These are phyloP conservation scores for Paratinospora sagittata DNA, from an alignment of 164 flowering plant genomes.

Conservation along the genomic window DNA sequence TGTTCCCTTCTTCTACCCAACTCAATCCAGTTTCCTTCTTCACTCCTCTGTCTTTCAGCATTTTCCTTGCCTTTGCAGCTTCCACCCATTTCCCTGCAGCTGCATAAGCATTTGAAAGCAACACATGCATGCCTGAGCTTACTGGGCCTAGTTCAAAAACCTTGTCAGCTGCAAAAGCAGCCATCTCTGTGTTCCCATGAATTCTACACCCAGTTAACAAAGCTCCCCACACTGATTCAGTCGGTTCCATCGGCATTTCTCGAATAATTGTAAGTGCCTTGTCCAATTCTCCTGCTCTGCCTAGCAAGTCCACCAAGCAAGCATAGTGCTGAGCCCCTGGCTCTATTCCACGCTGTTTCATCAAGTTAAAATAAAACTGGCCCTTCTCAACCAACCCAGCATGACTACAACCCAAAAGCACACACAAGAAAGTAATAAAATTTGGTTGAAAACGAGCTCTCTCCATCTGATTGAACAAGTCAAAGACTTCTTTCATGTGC, in stretches of 20 bases:
- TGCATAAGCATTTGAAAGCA: conserved; percentile 80
- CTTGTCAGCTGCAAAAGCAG: conserved; percentile 73
- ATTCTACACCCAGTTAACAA: conserved; percentile 73
- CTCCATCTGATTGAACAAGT: conserved; percentile 52
- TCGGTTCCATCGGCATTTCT: conserved; percentile 72
- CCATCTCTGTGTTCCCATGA: conserved; percentile 71
- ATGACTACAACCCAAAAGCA: conserved; percentile 85
- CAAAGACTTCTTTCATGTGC: conserved; percentile 44
- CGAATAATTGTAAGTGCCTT: conserved; percentile 57
- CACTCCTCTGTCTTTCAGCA: conserved; percentile 66
- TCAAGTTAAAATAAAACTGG: conserved; percentile 48
- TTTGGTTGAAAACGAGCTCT: conserved; percentile 52
- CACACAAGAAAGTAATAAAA: conserved; percentile 71
- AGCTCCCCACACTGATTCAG: conserved; percentile 89
- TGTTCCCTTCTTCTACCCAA: conserved; percentile 92
- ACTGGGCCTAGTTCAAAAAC: conserved; percentile 54
- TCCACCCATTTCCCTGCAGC: conserved; percentile 81
- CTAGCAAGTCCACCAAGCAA: conserved; percentile 71
- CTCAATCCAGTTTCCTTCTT: conserved; percentile 95
- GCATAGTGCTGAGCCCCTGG: conserved; percentile 77
- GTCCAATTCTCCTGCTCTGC: conserved; percentile 72
- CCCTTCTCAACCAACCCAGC: conserved; percentile 80
- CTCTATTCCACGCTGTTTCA: conserved; percentile 61
- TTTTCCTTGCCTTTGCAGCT: conserved; percentile 78
- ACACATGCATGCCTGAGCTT: conserved; percentile 66